Evolutionary conservation across 306 rosid genomes (phyloP).

Genomic region (Vicia sativa): DNA sequence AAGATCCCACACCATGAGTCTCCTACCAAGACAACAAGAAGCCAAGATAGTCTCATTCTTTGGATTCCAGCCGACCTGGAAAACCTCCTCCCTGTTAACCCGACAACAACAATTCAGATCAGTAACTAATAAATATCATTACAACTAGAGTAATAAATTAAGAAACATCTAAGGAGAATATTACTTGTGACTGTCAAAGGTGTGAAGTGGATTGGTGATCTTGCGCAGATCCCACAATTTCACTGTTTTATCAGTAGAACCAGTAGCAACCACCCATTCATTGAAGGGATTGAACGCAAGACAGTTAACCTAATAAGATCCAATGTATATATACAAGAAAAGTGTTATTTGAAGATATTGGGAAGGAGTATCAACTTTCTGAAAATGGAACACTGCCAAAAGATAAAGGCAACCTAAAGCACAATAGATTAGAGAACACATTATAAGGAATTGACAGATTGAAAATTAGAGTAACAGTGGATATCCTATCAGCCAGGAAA

Average conservation of each 20-base stretch:
- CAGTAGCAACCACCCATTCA: constrained; percentile 98
- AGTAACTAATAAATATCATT: constrained; percentile 15
- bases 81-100: constrained; percentile 86
- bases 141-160: constrained; percentile 31
- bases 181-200: constrained; percentile 95
- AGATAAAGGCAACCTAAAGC: constrained; percentile 24
- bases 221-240: constrained; percentile 93
- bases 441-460: constrained; percentile 18
- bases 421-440: constrained; percentile 20
- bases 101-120: constrained; percentile 31
- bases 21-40: constrained; percentile 94
- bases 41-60: constrained; percentile 96
- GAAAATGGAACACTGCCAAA: constrained; percentile 8
- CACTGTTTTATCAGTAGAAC: constrained; percentile 97
- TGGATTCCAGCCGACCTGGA: constrained; percentile 99
- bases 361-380: constrained; percentile 5
- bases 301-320: constrained; percentile 76
- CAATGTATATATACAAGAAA: constrained; percentile 8
- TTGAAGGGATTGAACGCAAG: constrained; percentile 97
- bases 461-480: not conserved
- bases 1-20: constrained; percentile 99
- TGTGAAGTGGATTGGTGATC: constrained; percentile 75
- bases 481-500: constrained; percentile 21
- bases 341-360: constrained; percentile 7
- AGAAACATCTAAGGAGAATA: constrained; percentile 30